Conservation (phyloP, 1,139 yeast species). For the Candida sojae region DNA sequence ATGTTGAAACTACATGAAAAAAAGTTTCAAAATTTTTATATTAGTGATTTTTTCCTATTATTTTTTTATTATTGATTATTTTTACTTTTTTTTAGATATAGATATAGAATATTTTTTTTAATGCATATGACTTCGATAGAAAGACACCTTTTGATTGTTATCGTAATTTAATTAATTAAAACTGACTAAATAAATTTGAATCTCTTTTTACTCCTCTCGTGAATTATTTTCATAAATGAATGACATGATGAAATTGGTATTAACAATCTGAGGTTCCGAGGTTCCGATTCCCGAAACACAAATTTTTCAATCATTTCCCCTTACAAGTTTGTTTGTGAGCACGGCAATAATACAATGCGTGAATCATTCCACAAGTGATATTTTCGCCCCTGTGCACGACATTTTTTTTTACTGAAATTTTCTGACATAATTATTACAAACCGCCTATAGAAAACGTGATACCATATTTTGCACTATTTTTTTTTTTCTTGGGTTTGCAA, state of each 20-base stretch:
- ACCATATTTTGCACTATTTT: not conserved
- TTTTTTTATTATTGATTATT: not conserved
- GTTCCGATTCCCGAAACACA: not conserved
- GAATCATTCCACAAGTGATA: not conserved
- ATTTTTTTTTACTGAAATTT: not conserved
- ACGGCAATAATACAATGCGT: not conserved
- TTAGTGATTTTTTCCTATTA: not conserved
- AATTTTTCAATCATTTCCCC: not conserved
- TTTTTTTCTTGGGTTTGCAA: slow-evolving; percentile 1
- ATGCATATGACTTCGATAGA: slow-evolving; percentile 1
- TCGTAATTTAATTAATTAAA: no score
- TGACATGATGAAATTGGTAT: not conserved
- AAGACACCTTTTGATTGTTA: no score
- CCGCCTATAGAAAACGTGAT: no score
- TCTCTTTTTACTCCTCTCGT: no score
- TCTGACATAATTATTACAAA: slow-evolving; percentile 1
- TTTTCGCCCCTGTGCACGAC: not conserved
- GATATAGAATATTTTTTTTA: slow-evolving; percentile 1
- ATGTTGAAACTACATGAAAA: not conserved
- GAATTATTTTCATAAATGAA: not conserved
- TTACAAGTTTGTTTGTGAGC: not conserved
- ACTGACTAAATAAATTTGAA: no score
- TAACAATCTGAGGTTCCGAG: not conserved
- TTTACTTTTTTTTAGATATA: not conserved
- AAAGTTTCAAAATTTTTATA: not conserved